Conservation (phyloP, 1,284 basidiomycete species). For the Inonotus obliquus region DNA sequence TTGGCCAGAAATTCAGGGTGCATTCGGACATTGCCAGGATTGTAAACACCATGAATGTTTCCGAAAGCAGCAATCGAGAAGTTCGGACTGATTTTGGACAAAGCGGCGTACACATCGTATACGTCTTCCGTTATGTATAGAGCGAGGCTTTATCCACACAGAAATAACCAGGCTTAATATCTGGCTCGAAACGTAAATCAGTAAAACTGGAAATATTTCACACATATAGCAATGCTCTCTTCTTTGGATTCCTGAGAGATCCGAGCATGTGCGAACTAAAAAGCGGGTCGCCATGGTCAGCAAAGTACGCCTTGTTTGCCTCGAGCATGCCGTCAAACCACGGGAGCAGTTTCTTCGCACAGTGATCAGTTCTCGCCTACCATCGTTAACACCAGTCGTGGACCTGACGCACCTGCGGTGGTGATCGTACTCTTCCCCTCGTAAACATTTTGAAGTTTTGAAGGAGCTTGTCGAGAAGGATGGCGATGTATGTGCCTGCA, state of each 20-base stretch:
- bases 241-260: conserved; percentile 98
- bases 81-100: conserved; percentile 85
- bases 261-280: conserved; percentile 99
- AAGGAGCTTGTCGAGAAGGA: too few relatives aligned
- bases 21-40: conserved; percentile 90
- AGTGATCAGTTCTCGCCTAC: too few relatives aligned
- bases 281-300: conserved; percentile 84
- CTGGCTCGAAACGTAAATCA: too few relatives aligned
- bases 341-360: conserved; percentile 95
- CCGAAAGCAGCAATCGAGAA: conserved; percentile 99
- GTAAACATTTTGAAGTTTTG: too few relatives aligned
- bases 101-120: conserved; percentile 85
- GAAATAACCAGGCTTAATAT: too few relatives aligned
- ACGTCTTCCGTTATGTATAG: conserved; percentile 98
- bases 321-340: conserved; percentile 99
- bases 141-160: conserved; percentile 90
- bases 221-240: conserved; percentile 93
- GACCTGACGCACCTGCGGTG: too few relatives aligned
- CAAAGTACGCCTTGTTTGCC: conserved; percentile 93
- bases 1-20: conserved; percentile 89
- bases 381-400: too few relatives aligned
- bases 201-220: conserved; percentile 96
- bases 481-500: too few relatives aligned
- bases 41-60: conserved; percentile 96
- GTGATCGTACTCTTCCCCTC: too few relatives aligned